Percentiles rank a stretch among this genome's conserved stretches.
Evolutionary conservation across 257 asterid genomes (phyloP).

Genomic region (Orobanche coerulescens): DNA sequence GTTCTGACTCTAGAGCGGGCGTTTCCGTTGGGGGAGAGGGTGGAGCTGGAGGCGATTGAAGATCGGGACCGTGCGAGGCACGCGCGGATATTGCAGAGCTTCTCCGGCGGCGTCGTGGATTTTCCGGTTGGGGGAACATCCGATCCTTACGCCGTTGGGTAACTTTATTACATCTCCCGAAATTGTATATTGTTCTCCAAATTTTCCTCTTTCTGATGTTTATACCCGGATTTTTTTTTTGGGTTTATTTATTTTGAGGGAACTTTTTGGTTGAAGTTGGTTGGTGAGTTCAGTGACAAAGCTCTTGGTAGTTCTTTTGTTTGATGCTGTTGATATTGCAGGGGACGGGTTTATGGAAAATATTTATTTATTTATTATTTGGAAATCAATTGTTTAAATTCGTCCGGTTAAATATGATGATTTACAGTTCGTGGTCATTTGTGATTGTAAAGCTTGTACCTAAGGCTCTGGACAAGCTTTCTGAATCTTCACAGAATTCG

Average conservation of each 20-base stretch:
- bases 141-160: conserved; percentile 76
- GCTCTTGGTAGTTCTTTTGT: not conserved
- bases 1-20: conserved; percentile 50
- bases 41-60: conserved; percentile 50
- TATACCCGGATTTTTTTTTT: not conserved
- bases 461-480: not conserved
- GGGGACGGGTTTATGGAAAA: no score
- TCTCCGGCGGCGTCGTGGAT: conserved; percentile 59
- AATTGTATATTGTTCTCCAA: not conserved
- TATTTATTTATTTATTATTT: not conserved
- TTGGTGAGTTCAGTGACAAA: not conserved
- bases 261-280: no score
- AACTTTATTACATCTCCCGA: conserved; percentile 14
- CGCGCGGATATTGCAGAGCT: conserved; percentile 56
- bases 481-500: conserved; percentile 4
- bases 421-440: not conserved
- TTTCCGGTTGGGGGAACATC: conserved; percentile 64
- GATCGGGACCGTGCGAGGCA: conserved; percentile 73
- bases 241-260: no score
- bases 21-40: conserved; percentile 37
- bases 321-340: conserved; percentile 13
- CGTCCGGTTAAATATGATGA: conserved; percentile 4
- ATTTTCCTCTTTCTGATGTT: not conserved
- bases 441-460: not conserved
- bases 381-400: conserved; percentile 11